phyloP scores from a whole-genome alignment of 202 grass and related monocot species.

The Dendrocalamus latiflorus region DNA sequence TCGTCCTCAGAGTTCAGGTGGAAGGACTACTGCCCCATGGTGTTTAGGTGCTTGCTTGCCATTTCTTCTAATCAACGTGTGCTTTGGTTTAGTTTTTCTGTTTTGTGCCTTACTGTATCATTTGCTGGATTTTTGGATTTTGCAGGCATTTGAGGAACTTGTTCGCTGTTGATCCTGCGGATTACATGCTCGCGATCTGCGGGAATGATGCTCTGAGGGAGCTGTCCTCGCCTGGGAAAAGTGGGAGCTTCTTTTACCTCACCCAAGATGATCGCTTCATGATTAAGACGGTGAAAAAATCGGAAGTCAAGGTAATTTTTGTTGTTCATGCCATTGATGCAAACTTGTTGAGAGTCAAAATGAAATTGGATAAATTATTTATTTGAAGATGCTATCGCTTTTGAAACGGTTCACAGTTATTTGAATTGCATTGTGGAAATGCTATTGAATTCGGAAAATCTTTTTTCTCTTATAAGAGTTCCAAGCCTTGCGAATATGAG shows the following conservation, averaged over 20 bases:
- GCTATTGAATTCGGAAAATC: neutral
- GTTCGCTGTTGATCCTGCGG: slow-evolving; percentile 84
- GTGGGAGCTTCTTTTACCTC: slow-evolving; percentile 98
- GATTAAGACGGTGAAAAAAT: slow-evolving; percentile 95
- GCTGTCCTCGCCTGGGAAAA: slow-evolving; percentile 94
- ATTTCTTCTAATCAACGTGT: neutral
- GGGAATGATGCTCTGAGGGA: slow-evolving; percentile 89
- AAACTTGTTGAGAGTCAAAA: neutral
- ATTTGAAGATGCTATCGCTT: neutral
- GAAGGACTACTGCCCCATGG: slow-evolving; percentile 98
- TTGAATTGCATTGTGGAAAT: neutral
- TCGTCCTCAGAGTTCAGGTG: slow-evolving; percentile 74
- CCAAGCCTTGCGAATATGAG: neutral
- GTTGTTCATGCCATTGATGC: neutral
- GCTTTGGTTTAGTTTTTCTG: neutral
- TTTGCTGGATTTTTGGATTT: slow-evolving; percentile 13
- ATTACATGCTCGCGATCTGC: slow-evolving; percentile 98
- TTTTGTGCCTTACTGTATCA: slow-evolving; percentile 3
- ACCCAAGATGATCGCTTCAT: slow-evolving; percentile 95
- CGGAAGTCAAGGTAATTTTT: slow-evolving; percentile 87
- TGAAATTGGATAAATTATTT: neutral
- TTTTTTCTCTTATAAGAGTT: neutral
- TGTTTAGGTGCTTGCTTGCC: slow-evolving; percentile 65
- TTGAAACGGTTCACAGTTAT: neutral
- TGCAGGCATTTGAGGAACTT: slow-evolving; percentile 91